A percentile compares a stretch with the other conserved stretches of the same genome.
Evolutionary conservation across 2,329 filamentous ascomycete genomes (phyloP).

Genomic region (Knufia petricola): DNA sequence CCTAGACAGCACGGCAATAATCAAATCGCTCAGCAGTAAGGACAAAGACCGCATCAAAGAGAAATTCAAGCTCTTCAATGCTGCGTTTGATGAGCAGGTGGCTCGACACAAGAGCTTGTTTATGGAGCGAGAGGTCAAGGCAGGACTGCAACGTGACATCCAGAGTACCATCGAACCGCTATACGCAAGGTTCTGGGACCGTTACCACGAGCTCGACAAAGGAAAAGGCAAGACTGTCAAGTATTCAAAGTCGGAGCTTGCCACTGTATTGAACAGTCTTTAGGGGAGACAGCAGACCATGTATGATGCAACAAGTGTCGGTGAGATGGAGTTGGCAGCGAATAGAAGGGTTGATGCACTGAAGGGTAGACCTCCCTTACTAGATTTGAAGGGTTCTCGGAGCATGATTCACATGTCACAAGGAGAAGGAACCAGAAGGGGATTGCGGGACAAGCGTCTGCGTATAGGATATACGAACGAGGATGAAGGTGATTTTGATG

Average conservation of each 20-base stretch:
- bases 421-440: neutral
- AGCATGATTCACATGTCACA: neutral
- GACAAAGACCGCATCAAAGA: constrained; percentile 95
- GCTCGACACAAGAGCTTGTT: constrained; percentile 68
- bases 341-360: neutral
- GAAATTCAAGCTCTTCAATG: constrained; percentile 89
- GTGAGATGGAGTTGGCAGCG: neutral
- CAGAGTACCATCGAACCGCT: constrained; percentile 87
- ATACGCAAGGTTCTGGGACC: constrained; percentile 91
- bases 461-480: no score
- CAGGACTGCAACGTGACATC: constrained; percentile 71
- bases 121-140: constrained; percentile 86
- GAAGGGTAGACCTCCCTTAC: neutral
- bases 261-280: constrained; percentile 47
- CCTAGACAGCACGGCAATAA: constrained; percentile 68
- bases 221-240: constrained; percentile 97
- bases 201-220: constrained; percentile 96
- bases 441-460: neutral
- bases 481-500: neutral
- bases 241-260: constrained; percentile 80
- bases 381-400: neutral
- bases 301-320: neutral
- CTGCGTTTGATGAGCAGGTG: constrained; percentile 80
- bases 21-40: constrained; percentile 76
- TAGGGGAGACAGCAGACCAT: constrained; percentile 9